Percentiles rank a stretch among this genome's conserved stretches.
phyloP scores from a whole-genome alignment of 148 eudicot genomes.

The Bassia scoparia region DNA sequence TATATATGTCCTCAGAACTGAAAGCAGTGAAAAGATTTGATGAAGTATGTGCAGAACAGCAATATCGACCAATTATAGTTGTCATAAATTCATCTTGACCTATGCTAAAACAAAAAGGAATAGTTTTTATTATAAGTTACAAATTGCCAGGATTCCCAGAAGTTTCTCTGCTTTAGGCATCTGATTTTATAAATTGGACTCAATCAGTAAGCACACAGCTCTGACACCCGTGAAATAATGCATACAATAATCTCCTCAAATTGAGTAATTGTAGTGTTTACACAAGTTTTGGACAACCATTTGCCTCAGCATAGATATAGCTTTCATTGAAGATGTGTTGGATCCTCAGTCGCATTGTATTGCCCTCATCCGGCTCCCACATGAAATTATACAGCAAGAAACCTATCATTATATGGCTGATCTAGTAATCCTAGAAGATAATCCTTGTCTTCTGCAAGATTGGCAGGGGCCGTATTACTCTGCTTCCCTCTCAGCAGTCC shows the following conservation, averaged over 20 bases:
- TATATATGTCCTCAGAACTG: neutral
- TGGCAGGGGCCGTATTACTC: conserved; percentile 81
- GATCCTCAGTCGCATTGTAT: conserved; percentile 96
- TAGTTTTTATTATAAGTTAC: neutral
- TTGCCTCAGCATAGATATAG: conserved; percentile 92
- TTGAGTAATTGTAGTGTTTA: neutral
- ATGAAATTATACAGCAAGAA: conserved; percentile 92
- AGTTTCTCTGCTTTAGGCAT: neutral
- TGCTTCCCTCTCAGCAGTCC: conserved; percentile 98
- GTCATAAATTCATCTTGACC: neutral
- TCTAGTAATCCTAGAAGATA: conserved; percentile 81
- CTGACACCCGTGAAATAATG: neutral
- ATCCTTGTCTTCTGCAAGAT: conserved; percentile 73
- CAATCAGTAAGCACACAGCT: conserved; percentile 7
- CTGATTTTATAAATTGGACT: neutral
- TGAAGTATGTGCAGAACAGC: neutral
- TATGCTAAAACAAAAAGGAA: neutral
- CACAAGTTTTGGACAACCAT: conserved; percentile 56
- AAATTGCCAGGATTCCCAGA: neutral
- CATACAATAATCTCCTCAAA: neutral
- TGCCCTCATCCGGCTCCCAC: conserved; percentile 99
- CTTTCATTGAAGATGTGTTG: conserved; percentile 85
- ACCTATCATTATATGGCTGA: conserved; percentile 70
- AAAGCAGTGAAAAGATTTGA: neutral
- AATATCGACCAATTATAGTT: neutral